Evolutionary conservation across 202 grass and related monocot species (phyloP), one percentile per base, ranked within the genome.

Genomic region (Elaeis oleifera): DNA sequence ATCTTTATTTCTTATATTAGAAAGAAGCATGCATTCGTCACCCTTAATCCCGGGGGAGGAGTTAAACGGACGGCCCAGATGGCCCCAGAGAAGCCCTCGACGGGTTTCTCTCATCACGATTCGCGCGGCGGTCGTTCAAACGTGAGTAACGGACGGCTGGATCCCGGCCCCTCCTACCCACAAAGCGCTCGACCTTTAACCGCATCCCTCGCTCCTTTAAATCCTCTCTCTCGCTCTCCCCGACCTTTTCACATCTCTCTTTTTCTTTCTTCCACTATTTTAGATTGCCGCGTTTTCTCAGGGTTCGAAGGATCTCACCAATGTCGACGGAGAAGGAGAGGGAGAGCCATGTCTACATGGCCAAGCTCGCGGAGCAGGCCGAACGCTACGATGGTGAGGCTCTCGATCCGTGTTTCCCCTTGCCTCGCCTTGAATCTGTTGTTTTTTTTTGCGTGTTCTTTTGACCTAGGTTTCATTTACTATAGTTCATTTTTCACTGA

Each of bases 301-400:
- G 61, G 50, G 23, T 76, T 68, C 48, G 50, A 68, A 67, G 49
- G 26, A 67, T 54, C 21, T 32, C n/a, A 4, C 59, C 22, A 16
- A 49, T 26, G 32, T 16, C 49, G 16, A 14, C 50, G 26, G 23
- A 39, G 39, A 76, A 61, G 74, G 66, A 56, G 57, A 70, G 65
- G 74, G 58, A 63, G 39, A 44, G 63, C 25, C 63, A 70, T 61
- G 20, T 77, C 19, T 70, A 27, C 61, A 21, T 70, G 22, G 58
- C 58, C 59, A 70, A 63, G 50, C 51, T 77, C 20, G 74, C 65
- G 13, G 58, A 77, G 58, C 50, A 70, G 29, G 50, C 66, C 27
- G 66, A 63, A 29, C 57, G 75, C 26, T 78, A 54, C 75, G 50
- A 70, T 48, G 75, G 75, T 78, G 17, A 44, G 51, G 5, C 7